Evolutionary conservation across 1,284 basidiomycete species (phyloP).

Genomic region (Thecaphora thlaspeos): DNA sequence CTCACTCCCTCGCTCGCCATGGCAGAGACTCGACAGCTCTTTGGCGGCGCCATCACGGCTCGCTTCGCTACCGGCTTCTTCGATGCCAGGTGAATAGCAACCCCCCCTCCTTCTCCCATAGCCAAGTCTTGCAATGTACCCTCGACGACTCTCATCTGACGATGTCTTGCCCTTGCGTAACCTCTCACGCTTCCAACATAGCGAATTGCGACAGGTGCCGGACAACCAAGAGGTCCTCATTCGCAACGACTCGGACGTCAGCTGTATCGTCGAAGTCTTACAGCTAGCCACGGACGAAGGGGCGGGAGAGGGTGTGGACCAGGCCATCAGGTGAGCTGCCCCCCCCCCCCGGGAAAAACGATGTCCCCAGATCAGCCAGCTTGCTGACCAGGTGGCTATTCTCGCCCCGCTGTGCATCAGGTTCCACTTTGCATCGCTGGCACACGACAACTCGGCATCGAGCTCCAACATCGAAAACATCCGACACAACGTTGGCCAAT

Average conservation of each 20-base stretch:
- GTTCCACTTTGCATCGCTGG: slow-evolving; percentile 86
- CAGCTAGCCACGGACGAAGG: slow-evolving; percentile 68
- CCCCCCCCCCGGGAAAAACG: neutral
- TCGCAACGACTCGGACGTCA: slow-evolving; percentile 69
- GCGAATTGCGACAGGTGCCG: slow-evolving; percentile 87
- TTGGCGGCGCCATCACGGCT: slow-evolving; percentile 74
- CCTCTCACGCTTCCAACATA: slow-evolving; percentile 57
- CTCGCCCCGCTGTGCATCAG: slow-evolving; percentile 59
- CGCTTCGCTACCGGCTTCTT: slow-evolving; percentile 66
- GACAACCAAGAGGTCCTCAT: slow-evolving; percentile 94
- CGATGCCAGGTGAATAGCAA: slow-evolving; percentile 73
- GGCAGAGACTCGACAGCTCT: slow-evolving; percentile 47
- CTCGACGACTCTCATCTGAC: too few species aligned
- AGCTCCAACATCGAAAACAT: slow-evolving; percentile 63
- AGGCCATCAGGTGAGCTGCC: slow-evolving; percentile 47
- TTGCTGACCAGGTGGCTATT: too few species aligned
- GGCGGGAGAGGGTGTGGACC: slow-evolving; percentile 60
- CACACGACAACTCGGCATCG: slow-evolving; percentile 82
- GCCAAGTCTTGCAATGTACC: too few species aligned
- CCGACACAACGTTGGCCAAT: too few species aligned
- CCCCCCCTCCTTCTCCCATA: neutral
- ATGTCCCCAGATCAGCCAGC: too few species aligned
- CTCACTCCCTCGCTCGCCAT: neutral
- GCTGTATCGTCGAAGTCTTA: slow-evolving; percentile 83
- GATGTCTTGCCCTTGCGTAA: neutral